Conservation (phyloP, 2,329 filamentous ascomycete species). For the Ascosphaera aggregata region DNA sequence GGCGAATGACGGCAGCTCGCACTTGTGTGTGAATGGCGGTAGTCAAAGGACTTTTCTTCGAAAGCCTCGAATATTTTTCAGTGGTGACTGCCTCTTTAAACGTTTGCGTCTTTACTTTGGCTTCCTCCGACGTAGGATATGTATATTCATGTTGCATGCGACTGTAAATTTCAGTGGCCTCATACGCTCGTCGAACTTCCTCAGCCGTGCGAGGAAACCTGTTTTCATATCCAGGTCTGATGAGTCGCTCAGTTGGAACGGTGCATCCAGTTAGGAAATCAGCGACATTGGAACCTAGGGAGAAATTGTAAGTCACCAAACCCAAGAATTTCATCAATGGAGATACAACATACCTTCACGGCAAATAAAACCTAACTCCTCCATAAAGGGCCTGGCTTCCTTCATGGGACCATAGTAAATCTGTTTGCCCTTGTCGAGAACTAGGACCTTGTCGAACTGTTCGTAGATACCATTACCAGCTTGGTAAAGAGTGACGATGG, state of each 20-base stretch:
- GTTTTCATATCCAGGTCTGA: conserved; percentile 30
- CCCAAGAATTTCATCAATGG: no score
- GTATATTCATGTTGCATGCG: conserved; percentile 18
- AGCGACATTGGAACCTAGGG: no score
- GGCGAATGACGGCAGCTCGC: conserved; percentile 39
- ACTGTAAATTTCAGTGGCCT: conserved; percentile 26
- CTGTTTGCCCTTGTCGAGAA: conserved; percentile 52
- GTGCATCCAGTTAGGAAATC: conserved; percentile 69
- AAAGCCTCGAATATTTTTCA: conserved; percentile 32
- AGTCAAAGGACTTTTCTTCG: conserved; percentile 31
- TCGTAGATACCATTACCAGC: conserved; percentile 61
- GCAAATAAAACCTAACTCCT: conserved; percentile 48
- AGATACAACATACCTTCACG: no score
- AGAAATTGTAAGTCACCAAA: no score
- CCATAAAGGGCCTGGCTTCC: conserved; percentile 51
- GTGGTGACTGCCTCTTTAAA: conserved; percentile 30
- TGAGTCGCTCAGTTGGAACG: conserved; percentile 62
- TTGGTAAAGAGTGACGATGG: conserved; percentile 71
- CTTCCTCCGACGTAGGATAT: conserved; percentile 22
- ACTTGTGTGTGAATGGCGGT: conserved; percentile 32
- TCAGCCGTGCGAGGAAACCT: conserved; percentile 42
- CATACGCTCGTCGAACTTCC: conserved; percentile 39
- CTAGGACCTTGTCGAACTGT: conserved; percentile 64
- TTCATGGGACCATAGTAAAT: conserved; percentile 49
- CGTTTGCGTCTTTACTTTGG: conserved; percentile 25